Evolutionary conservation across 176 grass and related monocot genomes (phyloP), one percentile per base, ranked within the genome.

Genomic region (Elaeis guineensis): DNA sequence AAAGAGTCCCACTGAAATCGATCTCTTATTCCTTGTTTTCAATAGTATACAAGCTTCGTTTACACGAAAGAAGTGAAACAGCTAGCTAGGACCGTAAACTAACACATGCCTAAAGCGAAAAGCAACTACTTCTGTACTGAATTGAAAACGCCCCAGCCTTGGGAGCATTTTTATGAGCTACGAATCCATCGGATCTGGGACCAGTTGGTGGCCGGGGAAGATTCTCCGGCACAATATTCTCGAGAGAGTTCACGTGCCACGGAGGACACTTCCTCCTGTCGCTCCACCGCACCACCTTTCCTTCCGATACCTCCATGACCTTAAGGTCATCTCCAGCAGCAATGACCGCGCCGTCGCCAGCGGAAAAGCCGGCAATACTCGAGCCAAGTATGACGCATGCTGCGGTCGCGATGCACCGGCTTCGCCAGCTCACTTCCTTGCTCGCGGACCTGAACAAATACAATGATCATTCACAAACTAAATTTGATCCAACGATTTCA

Each of bases 181-280:
- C n/a, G 51, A 90, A 35, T 18, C 54, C 61, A 62, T 80, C 85
- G 44, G 68, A 54, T 82, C 80, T 81, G 58, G 78, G 78, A 58
- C 65, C 75, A n/a, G 22, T 50, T 21, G 62, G 77, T 4, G 83
- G 91, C 21, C 91, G 83, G 7, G 91, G 91, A 56, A 96, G 73
- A 70, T 96, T 85, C 83, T 96, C 91, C 61, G 86, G 91, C 75
- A 96, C 54, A 23, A 85, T 72, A 79, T 76, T 96, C 83, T 96
- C 91, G 30, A 96, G 61, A 28, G 77, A 85, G 67, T 96, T 96
- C 49, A 73, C 74, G 0, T 29, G 73, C 91, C 91, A 96, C 32
- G 83, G 80, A 12, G 91, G 91, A 68, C 91, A 96, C 80, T 51
- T 73, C 65, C 91, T 35, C 49, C 71, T 79, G 80, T 96, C 86